A percentile compares a stretch with the other conserved stretches of the same genome.
These are phyloP conservation scores for Pseudozyma pruni DNA, from an alignment of 1,284 basidiomycete species.

Conservation along the genomic window DNA sequence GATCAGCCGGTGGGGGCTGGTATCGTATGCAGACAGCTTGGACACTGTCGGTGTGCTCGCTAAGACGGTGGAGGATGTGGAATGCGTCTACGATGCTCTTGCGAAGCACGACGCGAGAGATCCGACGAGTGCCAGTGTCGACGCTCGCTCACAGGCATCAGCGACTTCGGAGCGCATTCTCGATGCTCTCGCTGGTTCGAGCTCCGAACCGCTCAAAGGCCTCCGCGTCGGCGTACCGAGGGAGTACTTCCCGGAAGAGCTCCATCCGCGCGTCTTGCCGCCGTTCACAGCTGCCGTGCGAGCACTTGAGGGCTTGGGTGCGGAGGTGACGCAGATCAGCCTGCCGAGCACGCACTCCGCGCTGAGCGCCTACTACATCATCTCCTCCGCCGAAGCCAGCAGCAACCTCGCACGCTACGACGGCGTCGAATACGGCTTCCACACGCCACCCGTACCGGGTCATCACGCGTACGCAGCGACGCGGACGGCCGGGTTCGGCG, in stretches of 20 bases:
- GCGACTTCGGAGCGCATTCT: constrained; percentile 5
- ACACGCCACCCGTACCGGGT: constrained; percentile 13
- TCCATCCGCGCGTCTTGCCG: constrained; percentile 72
- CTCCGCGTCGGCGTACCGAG: constrained; percentile 76
- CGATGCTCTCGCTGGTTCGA: not conserved
- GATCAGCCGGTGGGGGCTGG: constrained; percentile 87
- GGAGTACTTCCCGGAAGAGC: constrained; percentile 84
- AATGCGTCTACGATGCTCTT: constrained; percentile 76
- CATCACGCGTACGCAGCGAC: constrained; percentile 58
- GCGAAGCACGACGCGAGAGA: constrained; percentile 79
- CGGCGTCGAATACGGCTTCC: constrained; percentile 75
- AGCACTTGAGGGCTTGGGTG: constrained; percentile 75
- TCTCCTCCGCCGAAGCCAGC: constrained; percentile 92
- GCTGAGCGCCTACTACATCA: constrained; percentile 92
- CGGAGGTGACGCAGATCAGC: constrained; percentile 78
- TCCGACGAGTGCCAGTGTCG: constrained; percentile 76
- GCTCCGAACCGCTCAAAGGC: constrained; percentile 67
- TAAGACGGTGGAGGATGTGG: constrained; percentile 71
- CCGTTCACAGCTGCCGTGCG: constrained; percentile 72
- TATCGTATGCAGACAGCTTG: constrained; percentile 92
- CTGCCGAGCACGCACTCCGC: constrained; percentile 82
- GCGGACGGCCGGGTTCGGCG: constrained; percentile 77
- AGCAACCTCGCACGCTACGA: constrained; percentile 92
- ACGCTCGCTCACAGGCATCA: constrained; percentile 27
- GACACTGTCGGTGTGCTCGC: constrained; percentile 91